Base-by-base conservation (phyloP, 2,329 filamentous ascomycete genomes). In the Raffaelea albimanens region DNA sequence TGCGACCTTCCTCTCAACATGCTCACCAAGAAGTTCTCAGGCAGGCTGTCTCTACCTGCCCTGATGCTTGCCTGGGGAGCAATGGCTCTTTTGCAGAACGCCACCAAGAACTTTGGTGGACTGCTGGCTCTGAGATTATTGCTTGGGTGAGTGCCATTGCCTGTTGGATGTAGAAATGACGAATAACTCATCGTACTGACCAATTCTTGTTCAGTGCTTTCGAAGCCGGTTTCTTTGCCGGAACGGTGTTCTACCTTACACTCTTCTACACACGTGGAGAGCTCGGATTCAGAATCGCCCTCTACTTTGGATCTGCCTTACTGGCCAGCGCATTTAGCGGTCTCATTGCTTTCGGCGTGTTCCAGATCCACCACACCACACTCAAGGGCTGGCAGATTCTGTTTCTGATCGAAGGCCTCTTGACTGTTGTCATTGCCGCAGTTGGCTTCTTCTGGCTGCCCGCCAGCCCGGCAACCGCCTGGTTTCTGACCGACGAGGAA, bases 261-360 rank as follows among this genome's bases (percentile, higher is more conserved):
- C 78, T 72, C 2, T 87, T 87, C 61, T 88, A 87, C 60, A 76
- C 81, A 16, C 74, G 83, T 45, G 79, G 77, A 23, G 84, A 87
- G 59, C 72, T 87, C 4, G 83, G 82, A 5, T 70, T 83, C 9
- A 76, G 84, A 2, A 69, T 87, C 1, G 82, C 82, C 19, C 66
- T 87, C 46, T 87, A 41, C 40, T 53, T 50, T 40, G 49, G 45
- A 9, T 45, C 43, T 2, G 48, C 46, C 3, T 16, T 50, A n/a
- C 18, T 55, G 1, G 50, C 52, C 1, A 47, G 83, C 0, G 80
- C 81, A 1, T 63, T 65, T 10, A 78, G 79, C 1, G 85, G 85
- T 42, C 60, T 85, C 16, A 82, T 85, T 5, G 38, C 71, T 1
- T 75, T 70, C 51, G 71, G 65, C 29, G 67, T 72, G 13, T 72